Conservation (phyloP, 306 rosid species). For the Mucuna pruriens region DNA sequence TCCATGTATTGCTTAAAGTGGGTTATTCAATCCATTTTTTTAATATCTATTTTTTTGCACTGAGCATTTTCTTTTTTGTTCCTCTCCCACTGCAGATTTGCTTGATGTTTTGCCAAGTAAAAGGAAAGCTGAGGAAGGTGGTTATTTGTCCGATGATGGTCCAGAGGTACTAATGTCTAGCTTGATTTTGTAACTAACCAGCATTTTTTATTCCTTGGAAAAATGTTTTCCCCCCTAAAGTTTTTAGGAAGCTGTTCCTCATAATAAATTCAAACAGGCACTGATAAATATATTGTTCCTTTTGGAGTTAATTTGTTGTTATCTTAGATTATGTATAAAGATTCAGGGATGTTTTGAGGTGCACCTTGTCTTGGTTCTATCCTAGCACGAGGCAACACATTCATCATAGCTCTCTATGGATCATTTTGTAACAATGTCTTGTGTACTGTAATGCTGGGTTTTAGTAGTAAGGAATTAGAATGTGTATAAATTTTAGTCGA, state of each 20-base stretch:
- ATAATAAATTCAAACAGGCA: background rate
- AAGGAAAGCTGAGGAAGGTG: constrained; percentile 81
- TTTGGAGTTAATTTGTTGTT: background rate
- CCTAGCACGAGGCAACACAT: background rate
- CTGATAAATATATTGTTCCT: background rate
- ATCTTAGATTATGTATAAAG: background rate
- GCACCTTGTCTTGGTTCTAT: background rate
- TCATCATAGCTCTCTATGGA: background rate
- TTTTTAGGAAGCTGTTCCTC: background rate
- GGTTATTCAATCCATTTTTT: background rate
- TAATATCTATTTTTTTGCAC: background rate
- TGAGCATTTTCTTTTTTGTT: background rate
- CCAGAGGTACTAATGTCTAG: constrained; percentile 59
- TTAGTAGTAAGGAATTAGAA: background rate
- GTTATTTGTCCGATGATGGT: constrained; percentile 78
- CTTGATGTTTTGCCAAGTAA: constrained; percentile 80
- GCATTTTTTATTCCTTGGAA: background rate
- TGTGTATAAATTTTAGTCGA: background rate
- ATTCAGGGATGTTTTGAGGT: background rate
- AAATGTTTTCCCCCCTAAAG: background rate
- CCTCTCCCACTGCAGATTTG: constrained; percentile 49
- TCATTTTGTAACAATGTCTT: background rate
- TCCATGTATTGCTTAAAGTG: background rate
- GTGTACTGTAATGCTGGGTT: background rate
- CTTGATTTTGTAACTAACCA: background rate